Evolutionary conservation across 495 filamentous ascomycete species (phyloP), one percentile per base, ranked within the genome.

Genomic region (Neurospora sp.): DNA sequence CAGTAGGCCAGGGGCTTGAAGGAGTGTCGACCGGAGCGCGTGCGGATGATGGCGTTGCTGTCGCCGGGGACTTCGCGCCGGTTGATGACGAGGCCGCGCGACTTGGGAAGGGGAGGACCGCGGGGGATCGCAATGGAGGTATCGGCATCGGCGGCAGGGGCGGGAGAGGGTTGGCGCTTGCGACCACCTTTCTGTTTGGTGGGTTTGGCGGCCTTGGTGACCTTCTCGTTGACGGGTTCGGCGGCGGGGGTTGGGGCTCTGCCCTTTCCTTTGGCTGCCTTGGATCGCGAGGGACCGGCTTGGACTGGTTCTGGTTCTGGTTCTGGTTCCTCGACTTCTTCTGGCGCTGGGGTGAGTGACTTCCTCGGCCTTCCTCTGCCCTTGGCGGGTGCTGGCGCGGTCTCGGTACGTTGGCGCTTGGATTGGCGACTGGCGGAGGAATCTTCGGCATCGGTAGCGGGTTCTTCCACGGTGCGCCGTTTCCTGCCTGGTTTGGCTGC

Each of bases 1-100:
- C 96, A 98, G 79, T 85, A 95, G 44, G 90, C 88, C n/a, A 98
- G 80, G 8, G 96, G 96, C 73, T 91, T 88, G 71, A 94, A 87
- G 16, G 85, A 87, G 27, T 79, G 83, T 20, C 86, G 83, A 12
- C 87, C 87, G 7, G 85, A 88, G 20, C 87, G 84, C 31, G 88
- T 89, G 31, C 80, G 85, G 46, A 74, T 77, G 78, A 83, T 77
- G 69, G 81, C 84, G 53, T 86, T 84, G 72, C 88, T 82, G 88
- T 91, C 78, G 73, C 76, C 75, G 7, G 78, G 75, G 0, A 86
- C 88, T 76, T 93, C 90, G 69, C 89, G 88, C 68, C 93, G 92
- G 70, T 91, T 83, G 71, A 93, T 90, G 71, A 92, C 87, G 4
- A 94, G 84, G 69, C 89, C 90, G 71, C 89, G 88, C 46, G 84